These are phyloP conservation scores for Candida glucosophila DNA, from an alignment of 1,139 yeast species.

Conservation along the genomic window DNA sequence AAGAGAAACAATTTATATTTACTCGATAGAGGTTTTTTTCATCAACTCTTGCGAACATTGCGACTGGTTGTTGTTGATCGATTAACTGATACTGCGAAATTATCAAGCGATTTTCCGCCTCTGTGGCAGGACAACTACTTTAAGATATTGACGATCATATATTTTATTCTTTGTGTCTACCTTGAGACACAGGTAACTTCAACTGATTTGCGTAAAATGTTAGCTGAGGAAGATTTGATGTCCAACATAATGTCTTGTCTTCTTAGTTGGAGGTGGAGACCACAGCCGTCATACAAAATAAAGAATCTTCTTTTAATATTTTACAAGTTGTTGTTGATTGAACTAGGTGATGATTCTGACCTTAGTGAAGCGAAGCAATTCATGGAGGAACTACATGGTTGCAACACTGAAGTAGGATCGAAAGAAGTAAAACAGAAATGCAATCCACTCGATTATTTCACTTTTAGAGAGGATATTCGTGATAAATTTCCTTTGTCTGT, in stretches of 20 bases:
- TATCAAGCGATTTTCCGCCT: no score
- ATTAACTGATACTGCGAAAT: no score
- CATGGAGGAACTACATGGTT: conserved; percentile 35
- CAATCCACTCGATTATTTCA: conserved; percentile 74
- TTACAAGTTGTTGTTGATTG: conserved; percentile 51
- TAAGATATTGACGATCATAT: conserved; percentile 44
- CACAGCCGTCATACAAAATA: conserved; percentile 16
- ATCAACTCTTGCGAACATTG: not conserved
- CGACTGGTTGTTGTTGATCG: no score
- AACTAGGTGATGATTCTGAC: conserved; percentile 52
- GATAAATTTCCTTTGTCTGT: conserved; percentile 65
- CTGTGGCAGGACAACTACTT: conserved; percentile 12
- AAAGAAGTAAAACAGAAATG: conserved; percentile 29
- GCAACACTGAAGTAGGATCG: conserved; percentile 20
- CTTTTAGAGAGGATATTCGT: conserved; percentile 65
- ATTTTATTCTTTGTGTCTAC: conserved; percentile 33
- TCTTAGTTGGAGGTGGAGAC: conserved; percentile 62
- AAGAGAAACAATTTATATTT: conserved; percentile 8
- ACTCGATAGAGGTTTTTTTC: not conserved
- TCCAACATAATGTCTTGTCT: conserved; percentile 40
- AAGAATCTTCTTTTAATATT: conserved; percentile 50
- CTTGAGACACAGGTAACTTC: conserved; percentile 12
- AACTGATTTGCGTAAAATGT: conserved; percentile 7
- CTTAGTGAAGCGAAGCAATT: conserved; percentile 40
- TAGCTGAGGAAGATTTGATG: conserved; percentile 29